A percentile compares a stretch with the other conserved stretches of the same genome.
Conservation (phyloP, 2,329 filamentous ascomycete genomes). For the Pseudopyricularia cyperi region DNA sequence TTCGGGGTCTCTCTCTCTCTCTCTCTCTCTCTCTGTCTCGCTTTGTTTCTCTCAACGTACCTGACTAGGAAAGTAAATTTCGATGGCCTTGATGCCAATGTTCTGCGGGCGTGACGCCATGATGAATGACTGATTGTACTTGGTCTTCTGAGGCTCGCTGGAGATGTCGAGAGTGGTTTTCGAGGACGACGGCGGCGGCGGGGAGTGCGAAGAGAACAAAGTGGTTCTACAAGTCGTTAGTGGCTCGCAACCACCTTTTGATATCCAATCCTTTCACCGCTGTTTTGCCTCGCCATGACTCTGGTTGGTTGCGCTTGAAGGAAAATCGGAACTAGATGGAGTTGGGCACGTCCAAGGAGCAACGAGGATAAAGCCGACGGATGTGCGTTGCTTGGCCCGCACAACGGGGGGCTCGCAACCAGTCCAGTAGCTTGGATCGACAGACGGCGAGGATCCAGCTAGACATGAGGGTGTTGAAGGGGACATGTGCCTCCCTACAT, state of each 20-base stretch:
- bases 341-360: too few relatives aligned
- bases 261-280: not conserved
- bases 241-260: not conserved
- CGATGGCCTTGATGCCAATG: slow-evolving; percentile 87
- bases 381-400: too few relatives aligned
- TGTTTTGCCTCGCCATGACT: not conserved
- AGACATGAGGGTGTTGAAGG: too few relatives aligned
- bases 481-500: too few relatives aligned
- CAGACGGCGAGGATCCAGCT: too few relatives aligned
- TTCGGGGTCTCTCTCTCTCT: not conserved
- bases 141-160: not conserved
- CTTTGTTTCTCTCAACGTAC: slow-evolving; percentile 32
- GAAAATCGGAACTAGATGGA: slow-evolving; percentile 1
- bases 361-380: too few relatives aligned
- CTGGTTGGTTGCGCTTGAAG: not conserved
- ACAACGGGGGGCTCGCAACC: too few relatives aligned
- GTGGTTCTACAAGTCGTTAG: not conserved
- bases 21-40: not conserved
- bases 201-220: not conserved
- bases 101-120: slow-evolving; percentile 74
- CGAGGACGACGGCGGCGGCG: not conserved
- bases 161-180: not conserved
- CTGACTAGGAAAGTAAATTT: slow-evolving; percentile 79
- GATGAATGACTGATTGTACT: slow-evolving; percentile 11
- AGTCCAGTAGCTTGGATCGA: too few relatives aligned